A percentile compares a stretch with the other conserved stretches of the same genome.
Evolutionary conservation across 2,329 filamentous ascomycete genomes (phyloP).

Genomic region (Shiraia bambusicola): DNA sequence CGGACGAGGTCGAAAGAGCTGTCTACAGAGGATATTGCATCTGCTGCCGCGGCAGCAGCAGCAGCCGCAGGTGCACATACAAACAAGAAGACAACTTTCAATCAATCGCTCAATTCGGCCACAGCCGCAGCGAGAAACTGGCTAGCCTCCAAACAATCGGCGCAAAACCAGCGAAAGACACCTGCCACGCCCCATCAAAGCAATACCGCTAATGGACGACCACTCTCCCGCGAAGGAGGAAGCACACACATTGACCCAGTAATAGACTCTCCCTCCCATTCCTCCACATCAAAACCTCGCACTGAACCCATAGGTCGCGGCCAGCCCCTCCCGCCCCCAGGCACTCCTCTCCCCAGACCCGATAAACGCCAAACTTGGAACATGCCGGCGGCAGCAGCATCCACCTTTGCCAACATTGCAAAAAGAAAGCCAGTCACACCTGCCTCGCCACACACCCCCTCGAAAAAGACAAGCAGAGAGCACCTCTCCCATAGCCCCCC

Average conservation of each 20-base stretch:
- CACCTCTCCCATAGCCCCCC: slow-evolving; percentile 2
- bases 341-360: slow-evolving; percentile 70
- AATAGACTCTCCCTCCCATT: slow-evolving; percentile 4
- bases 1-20: slow-evolving; percentile 21
- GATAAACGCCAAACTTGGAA: slow-evolving; percentile 54
- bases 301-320: slow-evolving; percentile 79
- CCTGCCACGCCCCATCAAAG: slow-evolving; percentile 10
- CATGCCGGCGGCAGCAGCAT: slow-evolving; percentile 49
- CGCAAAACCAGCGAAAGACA: slow-evolving; percentile 7
- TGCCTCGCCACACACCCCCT: slow-evolving; percentile 2
- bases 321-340: slow-evolving; percentile 77
- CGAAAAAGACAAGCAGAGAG: slow-evolving; percentile 10
- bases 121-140: slow-evolving; percentile 63
- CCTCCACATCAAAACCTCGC: slow-evolving; percentile 29
- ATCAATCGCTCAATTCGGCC: slow-evolving; percentile 48
- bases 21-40: slow-evolving; percentile 24
- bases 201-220: slow-evolving; percentile 10
- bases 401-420: slow-evolving; percentile 48
- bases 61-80: slow-evolving; percentile 9
- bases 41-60: slow-evolving; percentile 19
- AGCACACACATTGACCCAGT: slow-evolving; percentile 7
- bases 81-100: slow-evolving; percentile 32
- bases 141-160: slow-evolving; percentile 53
- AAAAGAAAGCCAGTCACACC: slow-evolving; percentile 62
- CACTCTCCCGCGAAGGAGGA: slow-evolving; percentile 13